phyloP scores from a whole-genome alignment of 163 green algal species.

The Scenedesmus sp. region DNA sequence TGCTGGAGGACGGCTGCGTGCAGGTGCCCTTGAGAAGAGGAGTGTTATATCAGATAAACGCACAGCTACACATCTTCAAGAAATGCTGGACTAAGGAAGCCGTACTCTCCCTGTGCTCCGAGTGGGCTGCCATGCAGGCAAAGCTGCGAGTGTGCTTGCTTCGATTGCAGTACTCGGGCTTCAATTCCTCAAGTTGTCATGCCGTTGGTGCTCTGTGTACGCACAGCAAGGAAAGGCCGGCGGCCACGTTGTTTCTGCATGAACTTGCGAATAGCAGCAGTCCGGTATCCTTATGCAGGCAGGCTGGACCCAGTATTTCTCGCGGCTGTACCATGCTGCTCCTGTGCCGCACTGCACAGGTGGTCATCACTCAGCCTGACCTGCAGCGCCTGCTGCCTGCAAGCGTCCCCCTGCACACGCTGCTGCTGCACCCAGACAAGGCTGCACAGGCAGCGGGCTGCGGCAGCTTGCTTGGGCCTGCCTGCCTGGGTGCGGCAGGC shows the following conservation, averaged over 20 bases:
- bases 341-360: neutral
- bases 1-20: slow-evolving; percentile 52
- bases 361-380: slow-evolving; percentile 6
- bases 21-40: neutral
- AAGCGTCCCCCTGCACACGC: neutral
- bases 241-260: too few relatives aligned
- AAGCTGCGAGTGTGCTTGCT: neutral
- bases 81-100: too few relatives aligned
- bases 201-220: too few relatives aligned
- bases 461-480: neutral
- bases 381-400: slow-evolving; percentile 10
- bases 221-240: too few relatives aligned
- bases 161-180: neutral
- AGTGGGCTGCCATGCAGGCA: neutral
- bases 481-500: neutral
- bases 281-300: neutral
- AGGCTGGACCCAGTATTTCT: neutral
- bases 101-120: too few relatives aligned
- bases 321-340: neutral
- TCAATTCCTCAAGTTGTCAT: neutral
- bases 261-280: neutral
- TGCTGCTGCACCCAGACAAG: slow-evolving; percentile 16
- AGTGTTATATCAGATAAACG: neutral
- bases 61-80: too few relatives aligned
- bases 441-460: neutral